Evolutionary conservation across 1,284 basidiomycete genomes (phyloP), one percentile per base, ranked within the genome.

Genomic region (Boletus albobrunnescens): DNA sequence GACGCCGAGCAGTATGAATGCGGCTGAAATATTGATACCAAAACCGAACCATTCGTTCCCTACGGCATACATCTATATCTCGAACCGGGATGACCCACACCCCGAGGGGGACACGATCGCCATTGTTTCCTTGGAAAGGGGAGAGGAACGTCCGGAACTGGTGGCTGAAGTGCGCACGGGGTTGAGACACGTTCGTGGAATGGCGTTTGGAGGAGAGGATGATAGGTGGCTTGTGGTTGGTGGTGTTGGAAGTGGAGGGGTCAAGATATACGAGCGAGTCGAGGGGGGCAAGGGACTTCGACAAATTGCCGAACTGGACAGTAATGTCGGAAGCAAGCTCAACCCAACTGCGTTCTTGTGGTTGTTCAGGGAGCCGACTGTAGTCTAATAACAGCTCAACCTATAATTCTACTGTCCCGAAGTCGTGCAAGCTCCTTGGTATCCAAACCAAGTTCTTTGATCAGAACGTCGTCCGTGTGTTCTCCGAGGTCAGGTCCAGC

Each of bases 401-500:
- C 77, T 43, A 84, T 69, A 13, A 83, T 62, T 6, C 77, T 77
- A 17, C 70, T 65, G 6, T 57, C 56, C 55, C 75, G 69, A 30
- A 84, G 65, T 45, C 58, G 60, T 9, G 56, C 56, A 17, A 84
- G 60, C 38, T 77, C 74, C 6, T 69, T 65, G 16, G 61, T 54
- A 10, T 65, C 65, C 32, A 84, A 52, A 1, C 75, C 77, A 41
- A 86, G 62, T 39, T 80, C 73, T 1, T 65, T 65, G 44, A 57
- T 66, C 42, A 86, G 60, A 20, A 86, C 75, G 50, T 82, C 75
- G 27, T 76, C 71, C 6, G 82, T 86, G 59, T 86, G 82, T 45
- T 72, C 63, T 8, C 83, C 84, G 24, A 86, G 65, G 51, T 82
- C 73, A 4, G 82, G 82, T 1, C 82, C 82, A 26, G 81, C 82